Percentiles rank a stretch among this genome's conserved stretches.
These are phyloP conservation scores for Globisporangium echinulatum DNA, from an alignment of 352 stramenopile genomes.

Conservation along the genomic window DNA sequence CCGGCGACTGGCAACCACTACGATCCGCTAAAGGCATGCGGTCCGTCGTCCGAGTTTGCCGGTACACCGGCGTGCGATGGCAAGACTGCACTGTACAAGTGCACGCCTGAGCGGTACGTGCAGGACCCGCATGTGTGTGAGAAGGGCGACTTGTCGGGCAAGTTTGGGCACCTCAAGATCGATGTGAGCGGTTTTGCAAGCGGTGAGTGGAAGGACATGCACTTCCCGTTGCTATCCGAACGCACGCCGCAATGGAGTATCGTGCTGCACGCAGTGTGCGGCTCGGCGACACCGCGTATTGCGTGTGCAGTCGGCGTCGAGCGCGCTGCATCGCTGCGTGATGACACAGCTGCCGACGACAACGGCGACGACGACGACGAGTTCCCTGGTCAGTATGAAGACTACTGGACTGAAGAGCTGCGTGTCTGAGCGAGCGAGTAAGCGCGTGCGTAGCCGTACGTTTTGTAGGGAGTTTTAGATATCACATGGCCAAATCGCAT, in stretches of 20 bases:
- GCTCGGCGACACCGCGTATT: conserved; percentile 23
- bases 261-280: conserved; percentile 18
- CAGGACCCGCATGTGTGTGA: conserved; percentile 25
- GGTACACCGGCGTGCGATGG: conserved; percentile 11
- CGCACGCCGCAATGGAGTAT: conserved; percentile 27
- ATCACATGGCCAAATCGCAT: background rate
- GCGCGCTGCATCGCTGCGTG: background rate
- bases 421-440: conserved; percentile 2
- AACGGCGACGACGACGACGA: background rate
- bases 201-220: conserved; percentile 21
- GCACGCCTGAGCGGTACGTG: conserved; percentile 24
- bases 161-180: conserved; percentile 27
- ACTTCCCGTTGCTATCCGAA: conserved; percentile 24
- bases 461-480: no score
- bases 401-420: conserved; percentile 13
- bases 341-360: background rate
- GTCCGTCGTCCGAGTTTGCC: conserved; percentile 30
- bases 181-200: conserved; percentile 10
- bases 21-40: conserved; percentile 33
- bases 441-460: no score
- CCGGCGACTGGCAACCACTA: conserved; percentile 34
- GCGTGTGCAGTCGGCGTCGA: conserved; percentile 24
- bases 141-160: conserved; percentile 41
- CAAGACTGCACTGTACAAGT: conserved; percentile 21
- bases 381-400: conserved; percentile 11